Evolutionary conservation across 208 protist genomes (phyloP), one percentile per base, ranked within the genome.

Genomic region (Leishmania tropica): DNA sequence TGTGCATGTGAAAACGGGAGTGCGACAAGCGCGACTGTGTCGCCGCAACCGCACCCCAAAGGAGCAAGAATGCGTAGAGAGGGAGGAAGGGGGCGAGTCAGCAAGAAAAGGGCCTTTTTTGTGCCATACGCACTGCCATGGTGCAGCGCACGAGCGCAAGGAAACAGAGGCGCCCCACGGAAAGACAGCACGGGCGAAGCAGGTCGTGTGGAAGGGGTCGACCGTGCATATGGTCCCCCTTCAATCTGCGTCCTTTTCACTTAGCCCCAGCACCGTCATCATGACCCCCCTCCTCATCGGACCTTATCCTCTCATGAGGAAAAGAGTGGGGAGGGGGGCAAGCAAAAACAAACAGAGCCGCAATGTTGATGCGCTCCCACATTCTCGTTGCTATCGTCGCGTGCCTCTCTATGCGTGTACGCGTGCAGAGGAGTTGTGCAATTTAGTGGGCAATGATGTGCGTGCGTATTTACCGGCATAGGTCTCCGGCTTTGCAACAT

Each of bases 361-460:
- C 7, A 24, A 15, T 54, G 13, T 37, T 31, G 24, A 74, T 31
- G 48, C 21, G 28, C 15, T 42, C 24, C 42, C 8, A 7, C 28
- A 10, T 53, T 53, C 11, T 45, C 28, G 47, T 24, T 45, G 45
- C 6, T 51, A 28, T 75, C 58, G 75, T 68, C 83, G n/a, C 51
- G 48, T 71, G 54, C 54, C 53, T 68, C 70, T 87, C 13, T 78
- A 64, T 81, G 64, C 76, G 28, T 81, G 35, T 79, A 24, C 84
- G 31, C 37, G 45, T 54, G 21, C 28, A 74, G 45, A 53, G n/a
- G 28, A 51, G 70, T 53, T 54, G 28, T 51, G 42, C 70, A 37
- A 53, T 53, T 11, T 28, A 51, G 42, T 19, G 28, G 24, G 2
- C 11, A 4, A 35, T 68, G 4, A 40, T 68, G n/a, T 8, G 24